Base-by-base conservation (phyloP, 257 asterid species). In the Orobanche coerulescens region DNA sequence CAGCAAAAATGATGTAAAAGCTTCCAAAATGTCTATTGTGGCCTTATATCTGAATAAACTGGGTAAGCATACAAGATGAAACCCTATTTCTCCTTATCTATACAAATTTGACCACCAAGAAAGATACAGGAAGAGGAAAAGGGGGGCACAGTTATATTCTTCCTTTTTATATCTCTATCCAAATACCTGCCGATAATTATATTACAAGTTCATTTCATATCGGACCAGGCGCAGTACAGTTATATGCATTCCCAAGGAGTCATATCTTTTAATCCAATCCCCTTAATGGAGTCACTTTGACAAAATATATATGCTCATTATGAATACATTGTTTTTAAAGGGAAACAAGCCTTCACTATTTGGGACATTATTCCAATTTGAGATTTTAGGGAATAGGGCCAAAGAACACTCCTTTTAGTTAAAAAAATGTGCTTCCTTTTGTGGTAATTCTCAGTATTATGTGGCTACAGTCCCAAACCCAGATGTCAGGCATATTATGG, bases 381-480 rank as follows among this genome's bases (percentile, higher is more conserved):
- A 16, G 4, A 15, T 36, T 37, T 33, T 4, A 34, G 33, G 13
- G 9, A 58, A 56, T 48, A 16, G 28, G 54, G 39, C 18, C 61
- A 30, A 58, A 60, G 12, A 25, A 28, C 43, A 5, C 20, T 39
- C 25, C 28, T 24, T 51, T 8, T 39, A 39, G 39, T 24, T 4
- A 36, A 39, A 47, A 51, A 24, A 24, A 25, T 52, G 49, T 42
- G 22, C 6, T 15, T 33, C 6, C 6, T 9, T 15, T 16, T 47
- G 20, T 18, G 22, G 18, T 26, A 9, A 56, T 36, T 49, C 61
- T 58, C 31, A 20, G 22, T 14, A 43, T 43, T 47, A 18, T 10
- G 24, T 6, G 54, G 54, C 54, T 20, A 58, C 37, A 52, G 39
- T 50, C 50, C 6, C 63, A 37, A 73, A 50, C 25, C 37, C 47